phyloP scores from a whole-genome alignment of 129 eudicot genomes.

The Saussurea involucrata region DNA sequence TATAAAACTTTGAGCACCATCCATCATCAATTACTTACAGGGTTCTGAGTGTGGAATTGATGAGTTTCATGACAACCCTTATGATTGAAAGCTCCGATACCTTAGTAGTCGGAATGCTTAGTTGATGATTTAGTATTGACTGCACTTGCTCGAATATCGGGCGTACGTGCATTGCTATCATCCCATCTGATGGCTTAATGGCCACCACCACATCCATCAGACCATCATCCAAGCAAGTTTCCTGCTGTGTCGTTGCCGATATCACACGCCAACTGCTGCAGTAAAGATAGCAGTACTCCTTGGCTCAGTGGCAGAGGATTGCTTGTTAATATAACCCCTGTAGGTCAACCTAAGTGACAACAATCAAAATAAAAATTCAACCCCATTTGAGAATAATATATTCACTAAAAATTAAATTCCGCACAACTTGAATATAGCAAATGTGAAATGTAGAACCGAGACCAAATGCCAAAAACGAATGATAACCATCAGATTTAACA shows the following conservation, averaged over 20 bases:
- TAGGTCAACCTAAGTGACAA: constrained; percentile 63
- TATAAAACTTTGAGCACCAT: not conserved
- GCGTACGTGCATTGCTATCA: constrained; percentile 73
- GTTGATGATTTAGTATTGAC: constrained; percentile 74
- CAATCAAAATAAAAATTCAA: not conserved
- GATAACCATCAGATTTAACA: not conserved
- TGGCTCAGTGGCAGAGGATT: constrained; percentile 82
- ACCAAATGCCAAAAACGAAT: not conserved
- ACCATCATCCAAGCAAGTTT: constrained; percentile 89
- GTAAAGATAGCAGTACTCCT: constrained; percentile 87
- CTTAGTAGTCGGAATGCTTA: constrained; percentile 55
- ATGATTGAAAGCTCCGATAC: constrained; percentile 62
- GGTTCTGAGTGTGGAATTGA: constrained; percentile 80
- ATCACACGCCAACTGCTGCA: constrained; percentile 91
- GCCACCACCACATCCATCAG: constrained; percentile 72
- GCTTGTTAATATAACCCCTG: constrained; percentile 54
- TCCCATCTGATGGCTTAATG: constrained; percentile 69
- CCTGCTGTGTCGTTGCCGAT: constrained; percentile 55
- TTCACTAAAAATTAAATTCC: not conserved
- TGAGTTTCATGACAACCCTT: constrained; percentile 72
- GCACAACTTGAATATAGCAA: too few relatives aligned
- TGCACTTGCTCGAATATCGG: constrained; percentile 92
- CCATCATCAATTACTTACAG: constrained; percentile 52
- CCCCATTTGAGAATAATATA: not conserved
- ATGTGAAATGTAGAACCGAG: too few relatives aligned